Base-by-base conservation (phyloP, 148 eudicot species). In the Vaccinium darrowii region DNA sequence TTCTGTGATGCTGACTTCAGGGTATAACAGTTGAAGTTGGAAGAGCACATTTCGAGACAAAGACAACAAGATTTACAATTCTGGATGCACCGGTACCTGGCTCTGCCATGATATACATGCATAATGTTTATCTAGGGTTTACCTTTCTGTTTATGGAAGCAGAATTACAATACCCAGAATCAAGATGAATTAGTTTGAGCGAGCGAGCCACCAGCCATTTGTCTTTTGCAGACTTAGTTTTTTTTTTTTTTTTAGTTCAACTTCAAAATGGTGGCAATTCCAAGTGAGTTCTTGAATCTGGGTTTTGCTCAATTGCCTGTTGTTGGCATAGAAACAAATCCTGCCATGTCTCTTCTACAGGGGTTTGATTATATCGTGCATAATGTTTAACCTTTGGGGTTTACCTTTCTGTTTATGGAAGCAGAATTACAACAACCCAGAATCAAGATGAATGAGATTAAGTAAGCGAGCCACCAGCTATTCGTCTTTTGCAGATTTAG, bases 1-100 rank as follows among this genome's bases (percentile, higher is more conserved):
- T 27, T 51, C 4, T 62, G n/a, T 11, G 76, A 39, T 77, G 65
- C 12, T 51, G 47, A 19, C 79, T 82, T 52, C 84, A 96, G 99
- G 98, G 99, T 3, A 94, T 76, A 81, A 96, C 98, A 6, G 95
- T 96, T 86, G 98, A 96, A 86, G 99, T 96, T 72, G 99, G 99
- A 73, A 92, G 98, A 89, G 99, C 99, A 51, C 98, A 91, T 89
- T 96, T 96, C 84, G 99, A 96, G 90, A 96, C 99, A 72, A 93
- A 92, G 88, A 88, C 94, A 58, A 91, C 98, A 43, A 90, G 99
- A 83, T 95, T 96, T 88, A 96, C 99, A 23, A 94, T 95, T 85
- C 90, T 97, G 92, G 99, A 95, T 91, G 99, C 99, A 74, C 98
- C 98, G 92, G 99, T 97, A 86, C 18, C 74, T 71, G 12, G 80